Conservation (phyloP, 2,329 filamentous ascomycete species). For the Pseudogymnoascus sp. region DNA sequence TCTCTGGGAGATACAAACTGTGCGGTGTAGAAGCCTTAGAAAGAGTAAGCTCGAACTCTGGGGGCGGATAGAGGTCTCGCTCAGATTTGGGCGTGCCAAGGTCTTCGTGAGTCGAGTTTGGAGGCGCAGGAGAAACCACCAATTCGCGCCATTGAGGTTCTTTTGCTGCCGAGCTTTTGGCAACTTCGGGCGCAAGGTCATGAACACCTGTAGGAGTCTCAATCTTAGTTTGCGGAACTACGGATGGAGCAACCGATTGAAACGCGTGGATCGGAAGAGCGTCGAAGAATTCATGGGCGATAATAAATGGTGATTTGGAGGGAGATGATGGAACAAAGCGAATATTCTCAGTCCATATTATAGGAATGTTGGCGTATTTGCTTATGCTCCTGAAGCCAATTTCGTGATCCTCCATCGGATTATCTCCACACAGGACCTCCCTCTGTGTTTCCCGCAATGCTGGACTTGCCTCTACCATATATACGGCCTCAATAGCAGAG, state of each 20-base stretch:
- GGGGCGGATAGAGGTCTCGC: slow-evolving; percentile 40
- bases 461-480: slow-evolving; percentile 88
- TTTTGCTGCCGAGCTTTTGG: slow-evolving; percentile 22
- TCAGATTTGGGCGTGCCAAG: slow-evolving; percentile 45
- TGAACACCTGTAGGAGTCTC: slow-evolving; percentile 33
- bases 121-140: slow-evolving; percentile 61
- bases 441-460: slow-evolving; percentile 71
- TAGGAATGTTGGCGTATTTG: slow-evolving; percentile 65
- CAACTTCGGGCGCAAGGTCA: slow-evolving; percentile 25
- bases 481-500: slow-evolving; percentile 72
- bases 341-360: slow-evolving; percentile 75
- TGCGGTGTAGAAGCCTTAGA: slow-evolving; percentile 70
- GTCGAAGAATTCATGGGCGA: slow-evolving; percentile 98
- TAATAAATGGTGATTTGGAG: slow-evolving; percentile 76
- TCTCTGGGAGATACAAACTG: slow-evolving; percentile 74
- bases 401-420: slow-evolving; percentile 59
- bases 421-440: slow-evolving; percentile 68
- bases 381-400: slow-evolving; percentile 65
- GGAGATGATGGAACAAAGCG: slow-evolving; percentile 33
- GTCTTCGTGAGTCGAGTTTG: slow-evolving; percentile 42
- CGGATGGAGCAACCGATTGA: slow-evolving; percentile 53
- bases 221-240: slow-evolving; percentile 22
- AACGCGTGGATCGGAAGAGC: slow-evolving; percentile 95
- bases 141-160: slow-evolving; percentile 71
- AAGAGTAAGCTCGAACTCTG: slow-evolving; percentile 82